Evolutionary conservation across 306 rosid genomes (phyloP).

Genomic region (Gastrolobium villosum): DNA sequence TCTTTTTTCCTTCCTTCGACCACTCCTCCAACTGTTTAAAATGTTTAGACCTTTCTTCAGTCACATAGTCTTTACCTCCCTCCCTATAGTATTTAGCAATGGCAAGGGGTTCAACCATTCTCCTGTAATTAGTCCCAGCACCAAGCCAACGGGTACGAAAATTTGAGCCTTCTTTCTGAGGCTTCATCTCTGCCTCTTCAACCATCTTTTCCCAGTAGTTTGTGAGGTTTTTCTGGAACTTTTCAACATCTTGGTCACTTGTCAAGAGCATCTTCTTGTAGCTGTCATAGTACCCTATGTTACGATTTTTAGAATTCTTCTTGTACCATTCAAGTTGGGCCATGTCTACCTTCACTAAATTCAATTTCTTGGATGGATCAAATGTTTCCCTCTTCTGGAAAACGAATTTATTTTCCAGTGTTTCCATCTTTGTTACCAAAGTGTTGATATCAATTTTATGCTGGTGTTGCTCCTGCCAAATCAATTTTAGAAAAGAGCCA

Average conservation of each 20-base stretch:
- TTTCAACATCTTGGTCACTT: constrained; percentile 34
- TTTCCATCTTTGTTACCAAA: constrained; percentile 25
- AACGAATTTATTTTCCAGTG: constrained; percentile 11
- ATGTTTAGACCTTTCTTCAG: constrained; percentile 51
- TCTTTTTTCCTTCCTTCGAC: constrained; percentile 3
- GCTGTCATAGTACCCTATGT: constrained; percentile 70
- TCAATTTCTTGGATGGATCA: constrained; percentile 47
- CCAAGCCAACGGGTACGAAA: constrained; percentile 50
- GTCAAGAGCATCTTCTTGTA: constrained; percentile 38
- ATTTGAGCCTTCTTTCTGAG: constrained; percentile 49
- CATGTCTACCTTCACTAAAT: constrained; percentile 51
- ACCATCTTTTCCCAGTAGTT: constrained; percentile 65
- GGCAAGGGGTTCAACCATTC: constrained; percentile 70
- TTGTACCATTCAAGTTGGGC: constrained; percentile 79
- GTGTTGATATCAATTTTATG: background rate
- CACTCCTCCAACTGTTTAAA: constrained; percentile 56
- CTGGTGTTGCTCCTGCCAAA: constrained; percentile 33
- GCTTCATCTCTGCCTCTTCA: constrained; percentile 59
- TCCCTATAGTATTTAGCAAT: constrained; percentile 65
- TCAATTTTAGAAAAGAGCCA: background rate
- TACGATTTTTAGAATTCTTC: constrained; percentile 25
- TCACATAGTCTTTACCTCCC: constrained; percentile 28
- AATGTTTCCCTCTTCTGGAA: background rate
- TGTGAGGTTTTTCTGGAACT: constrained; percentile 46
- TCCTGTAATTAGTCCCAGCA: constrained; percentile 60